phyloP scores from a whole-genome alignment of 768 basidiomycete species.

The Leccinum fibrillosum region DNA sequence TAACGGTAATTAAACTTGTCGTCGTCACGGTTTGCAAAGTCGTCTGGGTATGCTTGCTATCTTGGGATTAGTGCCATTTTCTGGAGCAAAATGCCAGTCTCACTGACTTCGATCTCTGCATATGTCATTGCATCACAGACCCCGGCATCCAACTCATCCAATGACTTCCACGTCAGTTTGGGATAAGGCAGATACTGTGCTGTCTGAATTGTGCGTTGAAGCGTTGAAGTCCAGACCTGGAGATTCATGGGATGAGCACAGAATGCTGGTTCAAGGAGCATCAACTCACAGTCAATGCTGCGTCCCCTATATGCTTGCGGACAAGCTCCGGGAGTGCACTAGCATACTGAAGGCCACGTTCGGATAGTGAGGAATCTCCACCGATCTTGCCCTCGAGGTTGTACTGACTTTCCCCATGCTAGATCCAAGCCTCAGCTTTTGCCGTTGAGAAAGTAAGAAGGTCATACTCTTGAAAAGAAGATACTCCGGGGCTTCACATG shows the following conservation, averaged over 20 bases:
- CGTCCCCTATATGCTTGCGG: constrained; percentile 86
- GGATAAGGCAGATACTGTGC: constrained; percentile 76
- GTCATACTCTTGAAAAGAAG: constrained; percentile 88
- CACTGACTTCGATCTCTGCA: constrained; percentile 88
- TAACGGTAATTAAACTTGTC: constrained; percentile 99
- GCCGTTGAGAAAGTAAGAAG: not conserved
- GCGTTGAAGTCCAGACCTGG: constrained; percentile 98
- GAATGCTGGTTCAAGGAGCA: constrained; percentile 4
- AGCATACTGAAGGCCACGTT: constrained; percentile 82
- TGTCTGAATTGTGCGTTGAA: constrained; percentile 90
- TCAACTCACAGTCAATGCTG: constrained; percentile 68
- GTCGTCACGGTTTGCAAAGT: constrained; percentile 96
- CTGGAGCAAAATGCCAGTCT: not conserved
- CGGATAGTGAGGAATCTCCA: constrained; percentile 89
- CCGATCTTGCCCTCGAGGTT: constrained; percentile 97
- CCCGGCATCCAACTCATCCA: constrained; percentile 98
- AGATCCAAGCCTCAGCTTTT: constrained; percentile 8
- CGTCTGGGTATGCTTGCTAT: constrained; percentile 93
- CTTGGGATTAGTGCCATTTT: not conserved
- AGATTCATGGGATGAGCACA: not conserved
- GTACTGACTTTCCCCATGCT: constrained; percentile 98
- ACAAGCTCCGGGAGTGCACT: constrained; percentile 82
- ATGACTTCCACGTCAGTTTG: constrained; percentile 96
- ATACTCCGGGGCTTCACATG: constrained; percentile 97
- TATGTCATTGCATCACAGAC: constrained; percentile 99